Evolutionary conservation across 352 stramenopile genomes (phyloP).

Genomic region (Thraustochytrium aureum): DNA sequence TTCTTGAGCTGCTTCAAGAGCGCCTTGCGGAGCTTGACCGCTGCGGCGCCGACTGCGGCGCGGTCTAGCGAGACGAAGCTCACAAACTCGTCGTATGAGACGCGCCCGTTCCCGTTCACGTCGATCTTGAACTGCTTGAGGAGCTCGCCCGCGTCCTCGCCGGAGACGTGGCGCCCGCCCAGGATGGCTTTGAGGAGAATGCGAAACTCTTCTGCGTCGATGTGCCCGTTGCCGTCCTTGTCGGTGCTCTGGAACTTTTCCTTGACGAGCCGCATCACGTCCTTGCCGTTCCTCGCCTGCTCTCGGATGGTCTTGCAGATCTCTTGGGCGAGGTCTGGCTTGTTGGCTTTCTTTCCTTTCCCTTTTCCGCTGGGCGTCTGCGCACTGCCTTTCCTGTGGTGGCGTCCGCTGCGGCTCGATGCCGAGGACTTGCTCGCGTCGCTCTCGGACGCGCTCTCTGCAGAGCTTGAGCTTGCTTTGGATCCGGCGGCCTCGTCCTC

Average conservation of each 20-base stretch:
- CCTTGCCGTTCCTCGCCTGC: slow-evolving; percentile 25
- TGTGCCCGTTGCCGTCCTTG: slow-evolving; percentile 37
- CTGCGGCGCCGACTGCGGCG: neutral
- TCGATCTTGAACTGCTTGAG: slow-evolving; percentile 30
- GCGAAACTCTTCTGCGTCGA: slow-evolving; percentile 50
- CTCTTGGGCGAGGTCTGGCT: neutral
- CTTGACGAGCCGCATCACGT: slow-evolving; percentile 50
- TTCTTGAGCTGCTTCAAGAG: neutral
- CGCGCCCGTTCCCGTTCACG: slow-evolving; percentile 5
- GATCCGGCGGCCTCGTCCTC: slow-evolving; percentile 3
- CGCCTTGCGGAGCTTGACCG: slow-evolving; percentile 16
- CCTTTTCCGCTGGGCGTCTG: neutral
- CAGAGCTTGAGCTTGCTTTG: neutral
- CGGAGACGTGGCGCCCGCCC: slow-evolving; percentile 3
- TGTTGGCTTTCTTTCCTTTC: neutral
- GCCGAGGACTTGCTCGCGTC: neutral
- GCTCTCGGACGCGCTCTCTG: neutral
- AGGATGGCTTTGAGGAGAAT: slow-evolving; percentile 31
- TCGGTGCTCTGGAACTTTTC: slow-evolving; percentile 40
- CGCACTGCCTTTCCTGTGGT: neutral
- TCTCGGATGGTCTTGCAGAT: slow-evolving; percentile 44
- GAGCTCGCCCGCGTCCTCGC: neutral
- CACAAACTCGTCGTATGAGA: slow-evolving; percentile 53
- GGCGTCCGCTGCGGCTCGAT: neutral
- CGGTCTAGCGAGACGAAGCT: slow-evolving; percentile 49